Base-by-base conservation (phyloP, 768 basidiomycete genomes). In the Infundibulicybe gibba region DNA sequence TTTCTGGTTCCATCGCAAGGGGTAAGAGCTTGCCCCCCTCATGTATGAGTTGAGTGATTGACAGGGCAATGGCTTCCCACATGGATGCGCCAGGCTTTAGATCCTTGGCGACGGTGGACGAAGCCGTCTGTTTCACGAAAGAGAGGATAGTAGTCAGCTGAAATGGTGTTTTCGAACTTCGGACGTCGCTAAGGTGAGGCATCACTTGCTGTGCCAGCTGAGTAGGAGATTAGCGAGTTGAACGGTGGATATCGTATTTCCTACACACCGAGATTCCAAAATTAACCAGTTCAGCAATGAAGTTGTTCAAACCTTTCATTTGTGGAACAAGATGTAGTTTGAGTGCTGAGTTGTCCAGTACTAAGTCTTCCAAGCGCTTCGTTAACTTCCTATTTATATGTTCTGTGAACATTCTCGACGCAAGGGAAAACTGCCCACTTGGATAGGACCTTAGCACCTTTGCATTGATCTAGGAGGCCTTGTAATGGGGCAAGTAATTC, bases 191-290 rank as follows among this genome's bases (percentile, higher is more conserved):
- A n/a, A 93, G 69, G 61, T 98, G 89, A 0, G 84, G 85, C 70
- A 89, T 87, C 31, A 92, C 86, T 60, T 83, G 77, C 74, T 95
- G 92, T 0, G 94, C 94, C 40, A 97, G 79, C 91, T 94, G 44
- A 0, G n/a, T 25, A 48, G 30, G 14, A n/a, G 31, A 16, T 43
- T 42, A 32, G 31, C 15, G 15, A 16, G 15, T 20, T 25, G 5
- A 38, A 41, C n/a, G n/a, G n/a, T 19, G 40, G 14, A 21, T 5
- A 8, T 14, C 3, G 4, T 16, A 20, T n/a, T 13, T 33, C 30
- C 12, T 15, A 61, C 83, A 45, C 50, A 91, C 92, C 44, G 89
- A 87, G 46, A 97, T 89, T 60, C 91, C 91, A 61, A 95, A 90
- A 65, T 94, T 91, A 53, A 93, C 85, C 9, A 93, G 77, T 50